Evolutionary conservation across 1,284 basidiomycete species (phyloP).

Genomic region (Gomphus sp.): DNA sequence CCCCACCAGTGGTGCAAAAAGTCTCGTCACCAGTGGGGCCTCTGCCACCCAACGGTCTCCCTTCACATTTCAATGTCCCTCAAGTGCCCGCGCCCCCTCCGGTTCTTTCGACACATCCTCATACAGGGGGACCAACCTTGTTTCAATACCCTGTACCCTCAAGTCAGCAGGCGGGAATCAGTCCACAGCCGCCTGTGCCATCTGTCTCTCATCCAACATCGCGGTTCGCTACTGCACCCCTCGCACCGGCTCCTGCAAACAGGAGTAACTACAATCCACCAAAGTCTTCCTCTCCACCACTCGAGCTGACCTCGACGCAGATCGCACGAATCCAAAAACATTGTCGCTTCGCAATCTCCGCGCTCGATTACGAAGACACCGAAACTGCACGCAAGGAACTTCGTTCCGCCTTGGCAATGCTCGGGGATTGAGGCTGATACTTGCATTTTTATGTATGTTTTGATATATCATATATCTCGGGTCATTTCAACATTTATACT

Average conservation of each 20-base stretch:
- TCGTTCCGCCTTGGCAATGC: conserved; percentile 57
- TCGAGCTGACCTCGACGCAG: conserved; percentile 51
- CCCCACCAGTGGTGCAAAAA: conserved; percentile 6
- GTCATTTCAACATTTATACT: neutral
- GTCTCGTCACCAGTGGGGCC: neutral
- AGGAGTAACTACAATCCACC: conserved; percentile 15
- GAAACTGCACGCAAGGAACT: conserved; percentile 79
- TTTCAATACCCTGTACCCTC: neutral
- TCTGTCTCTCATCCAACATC: conserved; percentile 3
- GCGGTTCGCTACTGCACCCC: conserved; percentile 13
- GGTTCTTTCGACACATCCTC: conserved; percentile 15
- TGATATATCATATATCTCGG: neutral
- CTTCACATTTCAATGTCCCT: neutral
- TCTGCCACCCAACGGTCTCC: neutral
- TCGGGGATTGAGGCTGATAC: conserved; percentile 37
- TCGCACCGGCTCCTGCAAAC: conserved; percentile 6
- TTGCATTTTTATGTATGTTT: neutral
- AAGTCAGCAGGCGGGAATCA: neutral
- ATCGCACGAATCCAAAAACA: conserved; percentile 81
- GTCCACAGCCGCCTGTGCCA: conserved; percentile 12
- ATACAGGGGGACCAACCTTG: conserved; percentile 3
- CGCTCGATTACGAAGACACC: conserved; percentile 86
- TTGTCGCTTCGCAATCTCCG: conserved; percentile 83
- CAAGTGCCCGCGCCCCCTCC: neutral
- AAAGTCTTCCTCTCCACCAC: conserved; percentile 18